Base-by-base conservation (phyloP, 179 eudicot species). In the Monotropa hypopitys region DNA sequence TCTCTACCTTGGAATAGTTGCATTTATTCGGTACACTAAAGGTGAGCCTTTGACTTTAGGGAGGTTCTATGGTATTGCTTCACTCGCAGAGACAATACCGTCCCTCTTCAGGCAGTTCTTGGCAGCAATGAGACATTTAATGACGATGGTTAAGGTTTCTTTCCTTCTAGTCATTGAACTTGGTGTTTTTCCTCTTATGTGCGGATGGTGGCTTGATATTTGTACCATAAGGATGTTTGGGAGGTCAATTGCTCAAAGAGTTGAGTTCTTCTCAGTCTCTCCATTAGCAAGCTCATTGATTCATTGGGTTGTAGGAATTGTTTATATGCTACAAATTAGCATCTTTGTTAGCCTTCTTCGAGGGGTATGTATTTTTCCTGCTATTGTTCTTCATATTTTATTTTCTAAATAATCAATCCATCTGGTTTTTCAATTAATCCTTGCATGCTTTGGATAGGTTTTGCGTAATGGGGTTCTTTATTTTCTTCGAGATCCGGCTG, bases 131-230 rank as follows among this genome's bases (percentile, higher is more conserved):
- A 92, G 89, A 75, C 98, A 94, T 79, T 86, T 94, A 75, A 82
- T 90, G 90, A 94, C 98, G 35, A 94, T 92, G 97, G 83, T 94
- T 71, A 94, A 94, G 82, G 98, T 94, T 83, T 97, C 98, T 63
- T 94, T 94, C 80, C 98, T 94, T 79, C 73, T 94, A 82, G 98
- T 94, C 32, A 88, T 94, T 81, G 98, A 94, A 87, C 97, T 92
- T 56, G 98, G 98, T 32, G 97, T 94, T 78, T 94, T 94, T 67
- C 98, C 98, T 28, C 76, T 94, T 86, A 91, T 94, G 98, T 94
- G 98, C 56, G 98, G 98, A 75, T 94, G 98, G 98, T 94, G 98
- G 98, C 85, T 94, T 72, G 98, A 94, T 84, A 86, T 94, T 74
- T 94, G 98, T 86, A 94, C 98, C 20, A 87, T 94, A 69, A 87